Base-by-base conservation (phyloP, 805 yeast species). In the Suhomyces pyralidae region DNA sequence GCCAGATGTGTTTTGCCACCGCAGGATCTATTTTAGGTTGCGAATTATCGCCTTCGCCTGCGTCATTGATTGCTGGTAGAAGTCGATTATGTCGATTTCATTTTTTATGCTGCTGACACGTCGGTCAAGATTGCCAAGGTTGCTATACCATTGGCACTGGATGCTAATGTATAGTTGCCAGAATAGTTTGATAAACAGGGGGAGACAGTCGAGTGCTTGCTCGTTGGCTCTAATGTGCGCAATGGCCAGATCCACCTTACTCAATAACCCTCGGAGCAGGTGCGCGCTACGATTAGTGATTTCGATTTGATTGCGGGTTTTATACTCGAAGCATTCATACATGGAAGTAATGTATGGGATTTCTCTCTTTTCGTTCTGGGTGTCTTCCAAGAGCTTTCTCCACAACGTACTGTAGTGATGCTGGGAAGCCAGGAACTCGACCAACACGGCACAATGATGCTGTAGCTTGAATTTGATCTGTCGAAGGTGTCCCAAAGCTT, bases 321-420 rank as follows among this genome's bases (percentile, higher is more conserved):
- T 54, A 3, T 43, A 49, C 19, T 51, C 36, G 50, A 46, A 54
- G 28, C 54, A 24, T 19, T 53, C 43, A 42, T 54, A 54, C 52
- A 54, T 54, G 14, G 55, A 49, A 34, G 3, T 25, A 17, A 54
- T 49, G 20, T 38, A 51, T n/a, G 48, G 22, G 14, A 42, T 3
- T 17, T 42, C 40, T 36, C 8, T 40, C 4, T 19, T 38, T 17
- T 26, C 17, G 32, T 19, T 19, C 17, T 20, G 38, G 14, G 12
- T 19, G 8, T 30, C 19, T 40, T 42, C 40, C 53, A 54, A 42
- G 7, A 42, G 19, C 9, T 49, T 36, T n/a, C 34, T 12, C 57
- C 57, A 54, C 15, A 40, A 15, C 15, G 20, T n/a, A 20, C 55
- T 47, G 46, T 43, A 54, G 40, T 20, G 3, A 5, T 38, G 24